A percentile compares a stretch with the other conserved stretches of the same genome.
These are phyloP conservation scores for Ajuga reptans DNA, from an alignment of 305 asterid species.

Conservation along the genomic window DNA sequence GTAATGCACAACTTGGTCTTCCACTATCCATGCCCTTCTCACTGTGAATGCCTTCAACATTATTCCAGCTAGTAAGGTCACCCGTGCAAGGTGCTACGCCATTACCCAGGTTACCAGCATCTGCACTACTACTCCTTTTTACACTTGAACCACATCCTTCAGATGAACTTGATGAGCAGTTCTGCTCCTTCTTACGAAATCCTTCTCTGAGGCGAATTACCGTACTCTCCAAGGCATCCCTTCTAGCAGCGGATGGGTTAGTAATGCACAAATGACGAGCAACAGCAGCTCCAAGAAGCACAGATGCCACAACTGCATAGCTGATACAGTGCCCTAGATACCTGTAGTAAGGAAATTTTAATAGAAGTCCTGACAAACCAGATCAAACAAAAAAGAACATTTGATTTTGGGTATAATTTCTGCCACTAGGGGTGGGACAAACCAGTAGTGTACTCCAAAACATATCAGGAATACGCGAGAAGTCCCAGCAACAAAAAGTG, in stretches of 20 bases:
- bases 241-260: slow-evolving; percentile 84
- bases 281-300: slow-evolving; percentile 94
- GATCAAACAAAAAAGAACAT: not conserved
- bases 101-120: slow-evolving; percentile 81
- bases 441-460: slow-evolving; percentile 99
- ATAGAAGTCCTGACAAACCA: slow-evolving; percentile 11
- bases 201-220: slow-evolving; percentile 95
- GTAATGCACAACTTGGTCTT: slow-evolving; percentile 77
- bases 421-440: slow-evolving; percentile 28
- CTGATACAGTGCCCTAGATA: slow-evolving; percentile 92
- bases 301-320: slow-evolving; percentile 95
- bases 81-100: slow-evolving; percentile 61
- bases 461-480: slow-evolving; percentile 93
- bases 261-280: slow-evolving; percentile 83
- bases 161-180: slow-evolving; percentile 90
- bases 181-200: slow-evolving; percentile 85
- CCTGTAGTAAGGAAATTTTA: slow-evolving; percentile 41
- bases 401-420: not conserved
- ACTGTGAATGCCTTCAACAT: slow-evolving; percentile 74
- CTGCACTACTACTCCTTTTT: slow-evolving; percentile 98
- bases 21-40: slow-evolving; percentile 94
- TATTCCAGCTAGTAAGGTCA: slow-evolving; percentile 73
- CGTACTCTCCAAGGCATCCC: slow-evolving; percentile 94
- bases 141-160: slow-evolving; percentile 98
- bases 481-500: slow-evolving; percentile 83